Evolutionary conservation across 192 early-diverging fungal genomes (phyloP), one percentile per base, ranked within the genome.

Genomic region (Spizellomyces punctatus): DNA sequence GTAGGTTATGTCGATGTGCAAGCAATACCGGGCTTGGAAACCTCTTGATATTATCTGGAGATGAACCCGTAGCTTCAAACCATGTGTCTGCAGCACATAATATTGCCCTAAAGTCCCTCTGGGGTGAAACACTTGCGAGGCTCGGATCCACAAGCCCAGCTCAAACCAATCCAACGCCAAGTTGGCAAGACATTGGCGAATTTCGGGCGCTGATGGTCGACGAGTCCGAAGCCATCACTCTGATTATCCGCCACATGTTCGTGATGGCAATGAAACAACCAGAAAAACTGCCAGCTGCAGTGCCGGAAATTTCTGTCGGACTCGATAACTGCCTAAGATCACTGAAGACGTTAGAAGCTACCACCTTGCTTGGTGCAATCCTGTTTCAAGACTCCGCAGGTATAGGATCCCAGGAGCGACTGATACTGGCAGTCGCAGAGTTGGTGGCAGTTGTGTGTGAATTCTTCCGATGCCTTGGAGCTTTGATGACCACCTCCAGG

Each of bases 331-430:
- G 59, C 59, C 21, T 41, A 6, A 17, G 42, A 41, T 14, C 22
- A 0, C 14, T 41, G 14, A 14, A 42, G 36, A 16, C 14, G 36
- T 42, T 61, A 41, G 59, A 61, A 41, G 59, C 59, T 27, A 61
- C 59, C 6, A 61, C 59, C 14, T 19, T 61, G n/a, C 9, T 61
- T 4, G 59, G 17, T 9, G 59, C 59, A 36, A 41, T 16, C 42
- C 14, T 61, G 5, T 61, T 61, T 61, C 59, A 61, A 42, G 4
- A 9, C 36, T 54, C 50, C 50, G 54, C 54, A 7, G 59, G 59
- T 16, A 36, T 61, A 0, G 59, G 17, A 41, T 17, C 17, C 6
- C 59, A 61, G 36, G 59, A 61, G 22, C 17, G 59, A 41, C 17
- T 41, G 6, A 6, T 61, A 0, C 17, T 61, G 21, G 16, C 36